A percentile compares a stretch with the other conserved stretches of the same genome.
phyloP scores from a whole-genome alignment of 768 basidiomycete genomes.

The Boletus subparvulus region DNA sequence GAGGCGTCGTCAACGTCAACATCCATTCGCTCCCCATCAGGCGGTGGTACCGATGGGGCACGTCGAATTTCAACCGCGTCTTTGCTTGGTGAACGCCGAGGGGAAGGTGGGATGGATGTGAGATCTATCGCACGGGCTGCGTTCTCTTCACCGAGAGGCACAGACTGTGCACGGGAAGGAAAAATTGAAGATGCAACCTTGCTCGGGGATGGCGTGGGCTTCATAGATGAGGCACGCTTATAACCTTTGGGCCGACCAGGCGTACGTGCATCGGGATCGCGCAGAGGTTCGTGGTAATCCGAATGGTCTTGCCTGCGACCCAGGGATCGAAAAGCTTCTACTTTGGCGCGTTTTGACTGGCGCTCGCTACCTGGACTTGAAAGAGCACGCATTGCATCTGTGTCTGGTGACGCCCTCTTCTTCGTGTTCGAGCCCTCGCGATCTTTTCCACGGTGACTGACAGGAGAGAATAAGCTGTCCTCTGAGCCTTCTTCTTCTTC shows the following conservation, averaged over 20 bases:
- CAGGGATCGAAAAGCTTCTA: slow-evolving; percentile 17
- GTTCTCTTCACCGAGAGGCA: slow-evolving; percentile 22
- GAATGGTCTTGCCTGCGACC: slow-evolving; percentile 11
- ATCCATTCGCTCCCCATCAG: slow-evolving; percentile 24
- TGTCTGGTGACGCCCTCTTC: slow-evolving; percentile 33
- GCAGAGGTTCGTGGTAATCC: slow-evolving; percentile 24
- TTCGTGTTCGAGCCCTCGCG: slow-evolving; percentile 14
- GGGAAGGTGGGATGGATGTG: slow-evolving; percentile 25
- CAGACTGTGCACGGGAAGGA: slow-evolving; percentile 28
- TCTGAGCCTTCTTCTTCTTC: slow-evolving; percentile 25
- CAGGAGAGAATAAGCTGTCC: slow-evolving; percentile 40
- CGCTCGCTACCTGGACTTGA: slow-evolving; percentile 16
- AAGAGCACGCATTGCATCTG: slow-evolving; percentile 9
- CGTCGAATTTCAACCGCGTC: slow-evolving; percentile 22
- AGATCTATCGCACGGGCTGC: slow-evolving; percentile 21
- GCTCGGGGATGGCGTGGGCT: slow-evolving; percentile 16
- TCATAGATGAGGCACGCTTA: slow-evolving; percentile 25
- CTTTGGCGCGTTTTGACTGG: slow-evolving; percentile 27
- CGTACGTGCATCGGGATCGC: slow-evolving; percentile 12
- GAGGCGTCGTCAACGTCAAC: slow-evolving; percentile 19
- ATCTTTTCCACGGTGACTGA: not conserved
- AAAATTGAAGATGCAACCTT: slow-evolving; percentile 13
- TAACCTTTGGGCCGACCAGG: slow-evolving; percentile 1
- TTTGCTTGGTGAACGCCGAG: slow-evolving; percentile 26
- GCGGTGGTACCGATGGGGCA: slow-evolving; percentile 25